Evolutionary conservation across 1,139 yeast genomes (phyloP).

Genomic region (Arxiozyma heterogenica): DNA sequence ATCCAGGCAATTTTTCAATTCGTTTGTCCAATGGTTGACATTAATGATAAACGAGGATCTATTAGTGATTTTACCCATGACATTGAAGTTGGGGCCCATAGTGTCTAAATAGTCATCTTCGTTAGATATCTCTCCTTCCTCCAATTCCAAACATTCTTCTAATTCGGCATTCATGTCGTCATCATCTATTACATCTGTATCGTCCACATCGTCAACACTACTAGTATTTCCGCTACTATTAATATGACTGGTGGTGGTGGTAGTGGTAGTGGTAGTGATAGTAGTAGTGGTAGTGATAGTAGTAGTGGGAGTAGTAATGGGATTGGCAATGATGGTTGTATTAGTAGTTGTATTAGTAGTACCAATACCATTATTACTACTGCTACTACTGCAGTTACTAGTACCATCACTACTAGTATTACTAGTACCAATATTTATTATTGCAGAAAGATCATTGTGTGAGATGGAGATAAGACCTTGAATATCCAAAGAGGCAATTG

Average conservation of each 20-base stretch:
- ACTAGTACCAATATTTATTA: constrained; percentile 34
- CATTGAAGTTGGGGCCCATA: constrained; percentile 40
- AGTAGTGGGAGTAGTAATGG: too few species aligned
- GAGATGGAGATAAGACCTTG: constrained; percentile 65
- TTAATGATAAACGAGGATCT: constrained; percentile 65
- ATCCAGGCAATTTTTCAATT: constrained; percentile 72
- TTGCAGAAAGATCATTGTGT: constrained; percentile 44
- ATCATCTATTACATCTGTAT: constrained; percentile 2
- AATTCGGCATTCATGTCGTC: constrained; percentile 13
- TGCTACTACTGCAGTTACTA: too few species aligned
- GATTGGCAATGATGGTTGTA: too few species aligned
- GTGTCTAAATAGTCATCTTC: constrained; percentile 30
- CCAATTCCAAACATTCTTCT: constrained; percentile 36
- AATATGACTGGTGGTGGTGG: constrained; percentile 42
- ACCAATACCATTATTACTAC: neutral
- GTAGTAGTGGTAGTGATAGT: constrained; percentile 47
- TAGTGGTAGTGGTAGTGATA: constrained; percentile 41
- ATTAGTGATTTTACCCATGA: constrained; percentile 50
- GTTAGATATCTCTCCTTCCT: neutral
- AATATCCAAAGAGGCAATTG: constrained; percentile 69
- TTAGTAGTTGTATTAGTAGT: too few species aligned
- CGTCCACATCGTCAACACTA: neutral
- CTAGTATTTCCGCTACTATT: too few species aligned
- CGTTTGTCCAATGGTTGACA: constrained; percentile 82
- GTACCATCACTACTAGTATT: too few species aligned